phyloP scores from a whole-genome alignment of 169 alveolate genomes.

The Plasmodium gaboni region DNA sequence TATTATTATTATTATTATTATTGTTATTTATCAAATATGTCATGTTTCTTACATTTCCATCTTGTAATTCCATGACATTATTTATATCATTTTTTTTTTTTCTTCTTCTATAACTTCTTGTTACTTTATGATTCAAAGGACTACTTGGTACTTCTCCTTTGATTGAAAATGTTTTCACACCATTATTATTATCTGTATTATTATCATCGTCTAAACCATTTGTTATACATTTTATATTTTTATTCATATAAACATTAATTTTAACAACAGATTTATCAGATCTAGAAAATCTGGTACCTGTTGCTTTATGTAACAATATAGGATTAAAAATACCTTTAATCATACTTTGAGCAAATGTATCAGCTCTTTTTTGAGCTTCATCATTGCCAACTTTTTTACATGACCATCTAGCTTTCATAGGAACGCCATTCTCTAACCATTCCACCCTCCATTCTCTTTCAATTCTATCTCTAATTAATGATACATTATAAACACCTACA shows the following conservation, averaged over 20 bases:
- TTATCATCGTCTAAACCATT: neutral
- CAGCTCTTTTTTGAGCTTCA: slow-evolving; percentile 86
- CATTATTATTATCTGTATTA: neutral
- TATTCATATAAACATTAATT: slow-evolving; percentile 63
- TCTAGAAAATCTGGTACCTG: slow-evolving; percentile 83
- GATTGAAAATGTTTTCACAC: neutral
- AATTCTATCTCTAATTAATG: slow-evolving; percentile 84
- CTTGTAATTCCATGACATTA: neutral
- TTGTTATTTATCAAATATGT: neutral
- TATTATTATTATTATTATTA: too few species aligned
- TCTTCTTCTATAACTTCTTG: too few species aligned
- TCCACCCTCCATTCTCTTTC: slow-evolving; percentile 87
- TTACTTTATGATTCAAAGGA: too few species aligned
- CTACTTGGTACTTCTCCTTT: neutral
- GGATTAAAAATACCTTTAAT: slow-evolving; percentile 85
- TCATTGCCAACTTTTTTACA: slow-evolving; percentile 88
- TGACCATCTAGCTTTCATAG: slow-evolving; percentile 88
- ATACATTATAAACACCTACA: slow-evolving; percentile 83
- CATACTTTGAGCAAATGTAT: slow-evolving; percentile 85
- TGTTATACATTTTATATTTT: slow-evolving; percentile 24
- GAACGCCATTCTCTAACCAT: slow-evolving; percentile 80
- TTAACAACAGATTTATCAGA: slow-evolving; percentile 69
- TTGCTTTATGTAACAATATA: slow-evolving; percentile 85
- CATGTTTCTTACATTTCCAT: neutral
- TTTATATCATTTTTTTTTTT: neutral